Evolutionary conservation across 2,329 filamentous ascomycete genomes (phyloP).

Genomic region (Hymenoscyphus salicellus): DNA sequence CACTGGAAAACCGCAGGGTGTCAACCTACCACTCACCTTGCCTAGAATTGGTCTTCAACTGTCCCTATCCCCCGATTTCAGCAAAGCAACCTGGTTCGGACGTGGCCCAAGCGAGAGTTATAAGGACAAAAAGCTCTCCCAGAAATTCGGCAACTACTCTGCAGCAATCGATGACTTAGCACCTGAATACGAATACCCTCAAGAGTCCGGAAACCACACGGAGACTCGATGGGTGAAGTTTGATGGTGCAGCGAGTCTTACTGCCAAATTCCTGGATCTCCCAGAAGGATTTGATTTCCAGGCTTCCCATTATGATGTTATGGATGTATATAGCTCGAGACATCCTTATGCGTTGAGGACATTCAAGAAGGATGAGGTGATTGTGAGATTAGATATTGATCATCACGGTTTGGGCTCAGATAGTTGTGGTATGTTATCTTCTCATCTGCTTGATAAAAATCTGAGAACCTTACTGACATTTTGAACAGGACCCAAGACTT

Average conservation of each 20-base stretch:
- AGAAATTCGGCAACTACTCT: slow-evolving; percentile 54
- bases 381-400: slow-evolving; percentile 42
- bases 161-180: slow-evolving; percentile 49
- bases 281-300: slow-evolving; percentile 44
- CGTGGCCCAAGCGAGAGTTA: slow-evolving; percentile 66
- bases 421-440: slow-evolving; percentile 41
- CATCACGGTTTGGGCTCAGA: slow-evolving; percentile 51
- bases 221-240: slow-evolving; percentile 56
- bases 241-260: slow-evolving; percentile 10
- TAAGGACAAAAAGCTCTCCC: slow-evolving; percentile 60
- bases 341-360: slow-evolving; percentile 62
- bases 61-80: slow-evolving; percentile 46
- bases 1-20: slow-evolving; percentile 46
- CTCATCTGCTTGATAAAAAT: background rate
- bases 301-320: slow-evolving; percentile 51
- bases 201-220: slow-evolving; percentile 64
- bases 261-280: slow-evolving; percentile 23
- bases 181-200: slow-evolving; percentile 63
- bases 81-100: slow-evolving; percentile 60
- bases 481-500: slow-evolving; percentile 49
- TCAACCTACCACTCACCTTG: slow-evolving; percentile 49
- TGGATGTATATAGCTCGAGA: slow-evolving; percentile 53
- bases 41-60: slow-evolving; percentile 62
- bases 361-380: slow-evolving; percentile 45
- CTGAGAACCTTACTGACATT: background rate